Evolutionary conservation across 768 basidiomycete genomes (phyloP), one percentile per base, ranked within the genome.

Genomic region (Pisolithus sp.): DNA sequence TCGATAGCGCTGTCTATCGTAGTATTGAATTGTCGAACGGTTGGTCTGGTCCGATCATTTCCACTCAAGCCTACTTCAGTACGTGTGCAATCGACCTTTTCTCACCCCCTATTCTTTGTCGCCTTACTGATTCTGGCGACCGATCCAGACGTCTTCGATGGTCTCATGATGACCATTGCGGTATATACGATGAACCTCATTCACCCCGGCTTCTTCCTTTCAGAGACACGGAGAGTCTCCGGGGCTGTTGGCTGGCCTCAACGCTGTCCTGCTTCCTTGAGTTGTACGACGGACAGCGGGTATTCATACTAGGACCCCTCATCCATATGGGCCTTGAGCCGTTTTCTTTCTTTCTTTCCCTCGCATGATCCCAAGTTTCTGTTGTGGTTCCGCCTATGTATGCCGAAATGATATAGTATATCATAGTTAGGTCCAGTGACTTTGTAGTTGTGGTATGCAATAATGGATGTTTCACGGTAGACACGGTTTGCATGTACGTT

Each of bases 51-150:
- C 55, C 59, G 2, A 73, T 82, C 50, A 78, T 80, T 52, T 56
- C 61, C 7, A 78, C 76, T 1, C 65, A 83, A 55, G 57, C 69
- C 5, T 76, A 73, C 56, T 80, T 80, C 64, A 73, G 76, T 78
- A 44, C 41, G 75, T 67, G 13, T 9, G 0, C 21, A 45, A 40
- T 43, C 21, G 7, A 17, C 15, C n/a, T 50, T 36, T 24, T 7
- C 39, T 12, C 20, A 10, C 24, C 1, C 7, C 4, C 23, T 3
- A n/a, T 26, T 12, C 15, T 20, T 45, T 46, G 9, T 15, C 15
- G 21, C 21, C 31, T 2, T 3, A 48, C 31, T n/a, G 23, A 39
- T 41, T 5, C 18, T 13, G 34, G 34, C 13, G 34, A 9, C 40
- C 12, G 18, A 18, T 21, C 24, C 55, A 80, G 79, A 79, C 57